Evolutionary conservation across 176 grass and related monocot genomes (phyloP).

Genomic region (Oryza nivara): DNA sequence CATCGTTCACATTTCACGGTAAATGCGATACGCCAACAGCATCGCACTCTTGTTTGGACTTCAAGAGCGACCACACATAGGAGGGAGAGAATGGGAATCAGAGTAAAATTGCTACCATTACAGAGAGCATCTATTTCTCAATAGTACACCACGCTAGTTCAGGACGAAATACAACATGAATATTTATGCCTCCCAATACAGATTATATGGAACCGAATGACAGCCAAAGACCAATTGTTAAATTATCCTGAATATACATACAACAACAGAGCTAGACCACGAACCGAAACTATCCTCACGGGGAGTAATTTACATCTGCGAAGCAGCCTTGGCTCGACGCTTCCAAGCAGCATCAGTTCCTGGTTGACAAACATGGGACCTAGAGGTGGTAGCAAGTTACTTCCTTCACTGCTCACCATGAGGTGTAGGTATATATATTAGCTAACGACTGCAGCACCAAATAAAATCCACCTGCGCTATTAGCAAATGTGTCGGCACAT

Average conservation of each 20-base stretch:
- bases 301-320: conserved; percentile 50
- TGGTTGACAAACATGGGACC: conserved; percentile 25
- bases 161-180: conserved; percentile 27
- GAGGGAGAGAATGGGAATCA: not conserved
- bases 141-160: conserved; percentile 15
- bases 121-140: not conserved
- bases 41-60: not conserved
- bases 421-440: conserved; percentile 1
- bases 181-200: conserved; percentile 42
- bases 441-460: not conserved
- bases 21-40: not conserved
- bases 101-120: not conserved
- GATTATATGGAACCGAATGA: conserved; percentile 44
- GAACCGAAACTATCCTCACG: conserved; percentile 37
- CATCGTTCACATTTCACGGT: not conserved
- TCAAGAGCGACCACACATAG: not conserved
- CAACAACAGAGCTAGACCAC: conserved; percentile 38
- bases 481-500: not conserved
- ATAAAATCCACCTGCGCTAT: not conserved
- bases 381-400: conserved; percentile 30
- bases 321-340: conserved; percentile 33
- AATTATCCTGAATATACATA: conserved; percentile 53
- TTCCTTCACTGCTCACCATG: conserved; percentile 17
- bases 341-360: conserved; percentile 40
- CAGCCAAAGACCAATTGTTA: conserved; percentile 40